phyloP scores from a whole-genome alignment of 495 filamentous ascomycete genomes.

The Rostrohypoxylon terebratum region DNA sequence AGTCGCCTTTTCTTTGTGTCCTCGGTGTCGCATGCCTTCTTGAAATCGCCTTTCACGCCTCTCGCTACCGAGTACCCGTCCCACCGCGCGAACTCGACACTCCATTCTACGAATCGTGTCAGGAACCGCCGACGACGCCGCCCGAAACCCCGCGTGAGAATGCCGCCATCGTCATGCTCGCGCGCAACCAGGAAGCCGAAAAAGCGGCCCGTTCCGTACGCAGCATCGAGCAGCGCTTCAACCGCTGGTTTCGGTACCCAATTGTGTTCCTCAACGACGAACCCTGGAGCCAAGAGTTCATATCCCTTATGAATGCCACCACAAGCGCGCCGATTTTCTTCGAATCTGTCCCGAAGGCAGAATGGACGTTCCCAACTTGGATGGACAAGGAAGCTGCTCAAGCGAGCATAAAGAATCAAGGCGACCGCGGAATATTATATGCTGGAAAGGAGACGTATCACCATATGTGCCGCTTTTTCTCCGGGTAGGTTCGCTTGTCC shows the following conservation, averaged over 20 bases:
- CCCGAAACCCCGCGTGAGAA: constrained; percentile 78
- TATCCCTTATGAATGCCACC: constrained; percentile 81
- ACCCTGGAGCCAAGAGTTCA: constrained; percentile 87
- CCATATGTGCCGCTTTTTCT: constrained; percentile 98
- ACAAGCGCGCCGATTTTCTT: constrained; percentile 84
- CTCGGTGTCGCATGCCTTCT: constrained; percentile 44
- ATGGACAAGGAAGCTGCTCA: constrained; percentile 82
- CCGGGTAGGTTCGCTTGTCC: constrained; percentile 69
- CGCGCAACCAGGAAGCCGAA: constrained; percentile 89
- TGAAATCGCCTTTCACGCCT: constrained; percentile 50
- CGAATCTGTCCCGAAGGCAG: constrained; percentile 76
- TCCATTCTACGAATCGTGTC: constrained; percentile 58
- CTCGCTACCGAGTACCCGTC: constrained; percentile 47
- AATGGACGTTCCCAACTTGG: constrained; percentile 96
- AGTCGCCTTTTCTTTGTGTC: constrained; percentile 46
- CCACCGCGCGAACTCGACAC: constrained; percentile 55
- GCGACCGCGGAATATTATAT: constrained; percentile 91
- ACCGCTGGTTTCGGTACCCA: constrained; percentile 96
- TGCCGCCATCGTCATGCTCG: constrained; percentile 92
- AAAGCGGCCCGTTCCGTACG: constrained; percentile 91
- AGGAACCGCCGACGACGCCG: constrained; percentile 50
- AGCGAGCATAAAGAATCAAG: constrained; percentile 87
- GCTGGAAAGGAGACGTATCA: constrained; percentile 99
- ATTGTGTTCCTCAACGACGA: constrained; percentile 97
- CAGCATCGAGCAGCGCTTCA: constrained; percentile 96